Evolutionary conservation across 2,329 filamentous ascomycete genomes (phyloP).

Genomic region (Colletotrichum paranaense): DNA sequence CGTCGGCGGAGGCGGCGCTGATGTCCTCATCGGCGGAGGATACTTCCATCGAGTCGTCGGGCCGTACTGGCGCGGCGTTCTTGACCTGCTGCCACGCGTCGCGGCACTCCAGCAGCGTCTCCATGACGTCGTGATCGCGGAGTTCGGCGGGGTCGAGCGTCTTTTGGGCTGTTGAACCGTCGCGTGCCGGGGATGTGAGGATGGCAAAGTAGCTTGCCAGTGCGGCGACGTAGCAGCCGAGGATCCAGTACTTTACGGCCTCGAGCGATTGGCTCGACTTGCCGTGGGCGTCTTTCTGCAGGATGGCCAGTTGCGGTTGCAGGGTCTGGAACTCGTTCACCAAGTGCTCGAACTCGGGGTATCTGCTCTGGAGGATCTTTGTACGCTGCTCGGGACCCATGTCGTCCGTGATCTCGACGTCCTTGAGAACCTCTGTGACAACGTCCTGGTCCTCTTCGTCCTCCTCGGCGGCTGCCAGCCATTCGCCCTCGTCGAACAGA

Average conservation of each 20-base stretch:
- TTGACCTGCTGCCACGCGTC: conserved; percentile 83
- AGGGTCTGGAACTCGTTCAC: conserved; percentile 83
- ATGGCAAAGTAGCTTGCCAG: conserved; percentile 96
- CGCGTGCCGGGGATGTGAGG: conserved; percentile 81
- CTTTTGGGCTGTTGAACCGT: conserved; percentile 62
- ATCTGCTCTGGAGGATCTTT: conserved; percentile 80
- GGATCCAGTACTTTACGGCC: conserved; percentile 80
- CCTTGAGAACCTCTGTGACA: conserved; percentile 89
- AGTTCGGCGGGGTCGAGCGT: conserved; percentile 82
- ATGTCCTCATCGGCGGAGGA: conserved; percentile 49
- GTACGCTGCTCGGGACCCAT: conserved; percentile 81
- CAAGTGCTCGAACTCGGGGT: conserved; percentile 92
- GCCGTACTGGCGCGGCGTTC: conserved; percentile 65
- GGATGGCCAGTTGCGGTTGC: conserved; percentile 71
- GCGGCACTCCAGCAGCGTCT: conserved; percentile 81
- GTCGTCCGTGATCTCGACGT: conserved; percentile 82
- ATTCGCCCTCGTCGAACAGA: conserved; percentile 90
- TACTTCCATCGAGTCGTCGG: conserved; percentile 43
- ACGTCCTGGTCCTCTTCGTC: conserved; percentile 66
- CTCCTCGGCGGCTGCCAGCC: conserved; percentile 69
- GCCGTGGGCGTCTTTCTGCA: conserved; percentile 68
- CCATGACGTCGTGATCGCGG: conserved; percentile 92
- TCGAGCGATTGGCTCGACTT: conserved; percentile 65
- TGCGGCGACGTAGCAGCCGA: conserved; percentile 87
- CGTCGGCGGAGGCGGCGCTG: conserved; percentile 34